Evolutionary conservation across 352 stramenopile species (phyloP), one percentile per base, ranked within the genome.

Genomic region (Globisporangium rhizosaccharum): DNA sequence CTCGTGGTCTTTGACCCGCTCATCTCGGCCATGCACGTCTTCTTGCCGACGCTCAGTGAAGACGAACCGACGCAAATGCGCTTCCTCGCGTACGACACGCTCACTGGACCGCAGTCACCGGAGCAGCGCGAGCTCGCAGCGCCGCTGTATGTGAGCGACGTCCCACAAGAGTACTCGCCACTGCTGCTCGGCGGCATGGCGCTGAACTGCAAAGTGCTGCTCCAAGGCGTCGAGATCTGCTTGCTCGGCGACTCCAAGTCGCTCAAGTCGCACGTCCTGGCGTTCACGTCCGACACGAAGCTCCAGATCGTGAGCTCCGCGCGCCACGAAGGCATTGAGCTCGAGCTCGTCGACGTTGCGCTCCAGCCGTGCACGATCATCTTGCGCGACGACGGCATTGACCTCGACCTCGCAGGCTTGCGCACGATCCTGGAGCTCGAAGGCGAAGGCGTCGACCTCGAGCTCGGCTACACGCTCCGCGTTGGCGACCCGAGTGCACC

Each of bases 341-440:
- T 96, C 28, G 79, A 93, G 52, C 57, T 96, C 8, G 75, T 72
- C 9, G 85, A 96, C 54, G 86, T 96, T 26, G 86, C 86, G 18
- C 64, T 96, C 50, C 75, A 90, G 42, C 84, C 86, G 3, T 96
- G 86, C 53, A 74, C 61, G 42, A 70, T 96, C 36, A 62, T 84
- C 9, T 61, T 92, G 49, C 61, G 64, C 14, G 71, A 81, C 11
- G 72, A 96, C 51, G 79, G 66, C 4, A 91, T 96, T 60, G 75
- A 90, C 2, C 70, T 96, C 12, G 79, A 91, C 11, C 76, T 94
- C 12, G 60, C 80, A 14, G 81, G 85, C 18, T 49, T 89, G 47
- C 75, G 86, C 25, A 91, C 73, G 44, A 92, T 95, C 48, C 47
- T 95, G 60, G 86, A 95, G 49, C 71, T 95, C 18, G 86, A 95